These are phyloP conservation scores for Neurospora intermedia DNA, from an alignment of 495 filamentous ascomycete genomes.

Conservation along the genomic window DNA sequence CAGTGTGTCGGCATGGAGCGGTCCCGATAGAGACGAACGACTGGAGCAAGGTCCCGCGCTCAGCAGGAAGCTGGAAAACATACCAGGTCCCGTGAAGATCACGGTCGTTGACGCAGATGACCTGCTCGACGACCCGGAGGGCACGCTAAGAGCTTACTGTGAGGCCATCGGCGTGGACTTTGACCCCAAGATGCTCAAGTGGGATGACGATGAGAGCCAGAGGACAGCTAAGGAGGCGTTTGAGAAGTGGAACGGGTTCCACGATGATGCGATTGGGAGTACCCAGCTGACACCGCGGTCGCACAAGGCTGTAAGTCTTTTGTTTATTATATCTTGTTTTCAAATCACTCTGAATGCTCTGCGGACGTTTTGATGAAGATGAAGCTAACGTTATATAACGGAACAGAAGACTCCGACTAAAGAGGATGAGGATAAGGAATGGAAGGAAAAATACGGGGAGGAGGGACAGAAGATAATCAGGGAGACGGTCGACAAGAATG, in stretches of 20 bases:
- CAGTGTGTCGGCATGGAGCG: too few species aligned
- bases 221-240: constrained; percentile 55
- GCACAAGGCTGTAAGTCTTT: constrained; percentile 51
- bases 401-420: constrained; percentile 26
- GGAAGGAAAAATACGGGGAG: constrained; percentile 72
- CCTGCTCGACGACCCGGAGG: constrained; percentile 68
- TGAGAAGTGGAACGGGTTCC: constrained; percentile 95
- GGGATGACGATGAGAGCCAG: constrained; percentile 66
- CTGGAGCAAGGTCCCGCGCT: neutral
- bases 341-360: neutral
- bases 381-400: neutral
- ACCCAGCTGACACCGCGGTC: constrained; percentile 56
- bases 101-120: constrained; percentile 95
- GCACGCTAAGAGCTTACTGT: constrained; percentile 68
- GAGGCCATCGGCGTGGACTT: constrained; percentile 65
- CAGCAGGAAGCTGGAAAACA: neutral
- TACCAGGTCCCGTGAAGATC: constrained; percentile 34
- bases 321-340: neutral
- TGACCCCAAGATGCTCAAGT: constrained; percentile 61
- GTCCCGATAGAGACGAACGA: too few species aligned
- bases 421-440: constrained; percentile 66
- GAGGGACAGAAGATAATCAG: constrained; percentile 66
- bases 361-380: neutral
- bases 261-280: constrained; percentile 83
- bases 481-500: constrained; percentile 64